Conservation (phyloP, 176 grass and related monocot species). For the Musa acuminata region DNA sequence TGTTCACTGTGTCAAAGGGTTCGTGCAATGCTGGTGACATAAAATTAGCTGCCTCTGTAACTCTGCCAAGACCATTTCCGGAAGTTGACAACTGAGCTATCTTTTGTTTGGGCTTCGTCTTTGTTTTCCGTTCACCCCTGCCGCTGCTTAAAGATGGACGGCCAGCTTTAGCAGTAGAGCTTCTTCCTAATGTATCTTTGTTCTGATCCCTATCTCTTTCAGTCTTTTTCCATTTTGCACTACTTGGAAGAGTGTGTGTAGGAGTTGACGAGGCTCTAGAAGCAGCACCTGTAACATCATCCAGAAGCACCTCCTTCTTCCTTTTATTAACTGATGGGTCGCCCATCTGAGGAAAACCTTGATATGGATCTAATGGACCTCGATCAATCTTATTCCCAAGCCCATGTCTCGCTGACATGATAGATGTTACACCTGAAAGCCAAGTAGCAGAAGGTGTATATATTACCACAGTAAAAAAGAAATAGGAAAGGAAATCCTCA, state of each 20-base stretch:
- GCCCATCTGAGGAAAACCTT: constrained; percentile 3
- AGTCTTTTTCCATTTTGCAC: constrained; percentile 66
- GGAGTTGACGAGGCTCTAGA: constrained; percentile 12
- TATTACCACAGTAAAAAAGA: not conserved
- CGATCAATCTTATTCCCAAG: constrained; percentile 36
- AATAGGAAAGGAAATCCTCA: not conserved
- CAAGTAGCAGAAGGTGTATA: not conserved
- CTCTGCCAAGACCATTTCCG: constrained; percentile 49
- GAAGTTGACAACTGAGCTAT: constrained; percentile 63
- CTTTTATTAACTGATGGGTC: constrained; percentile 19
- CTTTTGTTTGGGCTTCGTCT: constrained; percentile 78
- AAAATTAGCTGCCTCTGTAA: constrained; percentile 27
- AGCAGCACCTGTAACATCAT: constrained; percentile 26
- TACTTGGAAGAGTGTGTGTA: constrained; percentile 23
- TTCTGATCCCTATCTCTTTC: constrained; percentile 49
- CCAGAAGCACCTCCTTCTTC: constrained; percentile 31
- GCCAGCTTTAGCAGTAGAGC: constrained; percentile 44
- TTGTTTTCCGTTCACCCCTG: constrained; percentile 68
- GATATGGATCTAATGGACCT: constrained; percentile 44
- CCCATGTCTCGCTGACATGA: constrained; percentile 29
- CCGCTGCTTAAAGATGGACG: constrained; percentile 51
- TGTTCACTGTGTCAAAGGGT: constrained; percentile 7
- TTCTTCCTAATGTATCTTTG: constrained; percentile 50
- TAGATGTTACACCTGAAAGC: constrained; percentile 18
- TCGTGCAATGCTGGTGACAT: constrained; percentile 12